A percentile compares a stretch with the other conserved stretches of the same genome.
phyloP scores from a whole-genome alignment of 2,329 filamentous ascomycete genomes.

The Aspergillus fumigatus region DNA sequence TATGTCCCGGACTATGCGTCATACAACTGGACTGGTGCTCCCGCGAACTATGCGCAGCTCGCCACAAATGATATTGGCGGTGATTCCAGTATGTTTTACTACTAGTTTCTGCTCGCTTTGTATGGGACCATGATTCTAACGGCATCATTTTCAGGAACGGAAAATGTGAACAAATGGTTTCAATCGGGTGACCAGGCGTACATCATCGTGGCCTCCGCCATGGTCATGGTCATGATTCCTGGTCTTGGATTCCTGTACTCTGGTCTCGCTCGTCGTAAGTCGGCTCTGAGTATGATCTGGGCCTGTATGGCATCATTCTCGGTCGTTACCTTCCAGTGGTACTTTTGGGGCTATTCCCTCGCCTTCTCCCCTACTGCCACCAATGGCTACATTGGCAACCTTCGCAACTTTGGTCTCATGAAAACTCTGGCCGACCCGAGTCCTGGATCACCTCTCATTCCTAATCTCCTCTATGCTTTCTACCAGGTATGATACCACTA shows the following conservation, averaged over 20 bases:
- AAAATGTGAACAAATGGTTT: slow-evolving; percentile 96
- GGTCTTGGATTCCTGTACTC: slow-evolving; percentile 98
- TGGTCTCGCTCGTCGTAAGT: slow-evolving; percentile 94
- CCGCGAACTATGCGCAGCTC: slow-evolving; percentile 37
- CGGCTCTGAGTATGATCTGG: slow-evolving; percentile 94
- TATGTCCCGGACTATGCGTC: slow-evolving; percentile 44
- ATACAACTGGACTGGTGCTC: slow-evolving; percentile 47
- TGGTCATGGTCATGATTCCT: slow-evolving; percentile 95
- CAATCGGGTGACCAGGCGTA: slow-evolving; percentile 87
- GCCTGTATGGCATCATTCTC: slow-evolving; percentile 91
- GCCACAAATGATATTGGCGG: slow-evolving; percentile 63
- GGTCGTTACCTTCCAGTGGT: slow-evolving; percentile 96
- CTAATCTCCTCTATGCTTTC: slow-evolving; percentile 87
- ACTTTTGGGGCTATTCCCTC: slow-evolving; percentile 97
- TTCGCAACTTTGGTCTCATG: slow-evolving; percentile 83
- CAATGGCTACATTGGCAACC: slow-evolving; percentile 87
- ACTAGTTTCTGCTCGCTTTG: neutral
- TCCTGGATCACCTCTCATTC: slow-evolving; percentile 80
- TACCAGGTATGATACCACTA: slow-evolving; percentile 63
- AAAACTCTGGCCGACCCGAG: slow-evolving; percentile 80
- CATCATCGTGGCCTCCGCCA: slow-evolving; percentile 82
- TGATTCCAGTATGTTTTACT: slow-evolving; percentile 68
- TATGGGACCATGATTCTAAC: slow-evolving; percentile 9
- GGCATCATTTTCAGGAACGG: slow-evolving; percentile 53
- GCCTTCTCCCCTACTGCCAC: slow-evolving; percentile 78